phyloP scores from a whole-genome alignment of 169 alveolate species.

The Plasmodium coatneyi region DNA sequence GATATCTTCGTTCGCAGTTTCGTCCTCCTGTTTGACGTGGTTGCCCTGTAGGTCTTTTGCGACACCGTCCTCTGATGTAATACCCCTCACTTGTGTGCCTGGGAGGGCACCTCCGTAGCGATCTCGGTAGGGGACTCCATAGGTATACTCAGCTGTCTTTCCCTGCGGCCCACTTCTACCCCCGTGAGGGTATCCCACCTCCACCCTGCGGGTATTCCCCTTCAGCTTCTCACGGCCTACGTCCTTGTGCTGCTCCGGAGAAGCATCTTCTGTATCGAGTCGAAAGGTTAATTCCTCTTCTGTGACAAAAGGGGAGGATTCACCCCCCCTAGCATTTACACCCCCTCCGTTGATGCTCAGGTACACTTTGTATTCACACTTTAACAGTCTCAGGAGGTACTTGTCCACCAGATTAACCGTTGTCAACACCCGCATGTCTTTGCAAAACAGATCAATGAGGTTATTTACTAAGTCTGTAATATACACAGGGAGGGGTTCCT shows the following conservation, averaged over 20 bases:
- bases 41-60: background rate
- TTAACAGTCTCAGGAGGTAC: constrained; percentile 6
- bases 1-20: background rate
- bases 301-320: background rate
- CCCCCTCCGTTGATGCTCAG: background rate
- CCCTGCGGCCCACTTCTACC: background rate
- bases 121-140: background rate
- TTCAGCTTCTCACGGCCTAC: background rate
- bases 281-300: background rate
- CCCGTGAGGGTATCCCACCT: too few species aligned
- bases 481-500: constrained; percentile 48
- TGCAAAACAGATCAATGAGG: background rate
- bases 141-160: background rate
- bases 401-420: constrained; percentile 21
- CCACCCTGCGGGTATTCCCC: background rate
- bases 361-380: constrained; percentile 21
- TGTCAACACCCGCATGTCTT: background rate
- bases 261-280: background rate
- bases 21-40: background rate
- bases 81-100: background rate
- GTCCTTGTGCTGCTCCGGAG: background rate
- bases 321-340: background rate
- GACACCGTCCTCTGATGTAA: background rate
- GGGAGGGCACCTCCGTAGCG: background rate
- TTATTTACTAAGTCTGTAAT: background rate